These are phyloP conservation scores for Brassica incana DNA, from an alignment of 345 rosid genomes.

Conservation along the genomic window DNA sequence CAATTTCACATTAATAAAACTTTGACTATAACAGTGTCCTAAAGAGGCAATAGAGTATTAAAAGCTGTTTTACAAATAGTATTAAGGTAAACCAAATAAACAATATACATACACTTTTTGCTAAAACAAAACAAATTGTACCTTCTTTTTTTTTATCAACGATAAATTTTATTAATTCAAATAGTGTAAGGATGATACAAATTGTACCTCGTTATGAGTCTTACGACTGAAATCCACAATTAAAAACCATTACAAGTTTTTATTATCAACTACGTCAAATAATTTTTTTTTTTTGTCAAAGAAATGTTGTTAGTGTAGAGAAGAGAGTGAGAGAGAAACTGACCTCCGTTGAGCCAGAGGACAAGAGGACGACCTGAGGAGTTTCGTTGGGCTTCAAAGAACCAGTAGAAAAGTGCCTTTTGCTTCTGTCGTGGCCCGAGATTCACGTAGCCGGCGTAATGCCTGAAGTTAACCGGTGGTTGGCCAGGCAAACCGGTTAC, in stretches of 20 bases:
- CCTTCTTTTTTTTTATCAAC: too few species aligned
- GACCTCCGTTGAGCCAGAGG: conserved; percentile 83
- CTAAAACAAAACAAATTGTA: neutral
- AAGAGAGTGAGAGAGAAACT: neutral
- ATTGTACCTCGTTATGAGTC: neutral
- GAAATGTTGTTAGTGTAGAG: neutral
- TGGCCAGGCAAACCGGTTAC: conserved; percentile 58
- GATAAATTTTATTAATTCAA: too few species aligned
- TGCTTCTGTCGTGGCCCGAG: conserved; percentile 34
- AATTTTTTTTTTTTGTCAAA: neutral
- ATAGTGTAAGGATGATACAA: neutral
- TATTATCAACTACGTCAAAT: neutral
- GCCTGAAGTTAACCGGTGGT: conserved; percentile 55
- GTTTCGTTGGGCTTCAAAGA: conserved; percentile 56
- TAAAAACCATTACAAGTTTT: neutral
- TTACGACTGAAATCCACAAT: neutral
- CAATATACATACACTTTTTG: neutral
- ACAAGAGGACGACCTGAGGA: conserved; percentile 53
- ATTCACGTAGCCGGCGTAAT: conserved; percentile 61
- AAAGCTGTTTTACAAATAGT: neutral
- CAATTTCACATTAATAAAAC: neutral
- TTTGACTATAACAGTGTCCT: neutral
- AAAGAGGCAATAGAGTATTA: neutral
- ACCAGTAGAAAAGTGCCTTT: conserved; percentile 70
- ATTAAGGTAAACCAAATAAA: neutral